Conservation (phyloP, 106 monocot genomes). For the Dendrobium officinale region DNA sequence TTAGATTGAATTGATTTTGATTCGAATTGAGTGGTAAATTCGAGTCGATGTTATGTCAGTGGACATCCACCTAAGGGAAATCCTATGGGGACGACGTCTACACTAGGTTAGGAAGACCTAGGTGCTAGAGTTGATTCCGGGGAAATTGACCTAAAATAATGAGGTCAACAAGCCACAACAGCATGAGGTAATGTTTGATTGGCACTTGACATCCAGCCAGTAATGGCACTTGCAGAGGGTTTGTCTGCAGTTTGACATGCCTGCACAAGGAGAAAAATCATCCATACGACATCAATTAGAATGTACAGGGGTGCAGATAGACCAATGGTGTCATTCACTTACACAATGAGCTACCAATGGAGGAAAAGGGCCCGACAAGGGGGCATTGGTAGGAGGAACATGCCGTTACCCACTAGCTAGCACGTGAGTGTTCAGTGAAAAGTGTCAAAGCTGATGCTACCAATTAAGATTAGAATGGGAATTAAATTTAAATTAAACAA, state of each 20-base stretch:
- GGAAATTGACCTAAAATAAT: too few species aligned
- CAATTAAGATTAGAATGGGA: background rate
- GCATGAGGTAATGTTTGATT: too few species aligned
- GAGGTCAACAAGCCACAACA: too few species aligned
- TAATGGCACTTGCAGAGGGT: constrained; percentile 75
- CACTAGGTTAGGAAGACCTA: too few species aligned
- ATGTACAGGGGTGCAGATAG: constrained; percentile 22
- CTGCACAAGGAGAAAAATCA: constrained; percentile 22
- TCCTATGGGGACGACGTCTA: too few species aligned
- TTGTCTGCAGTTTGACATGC: constrained; percentile 89
- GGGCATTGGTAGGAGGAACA: constrained; percentile 50
- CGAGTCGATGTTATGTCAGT: too few species aligned
- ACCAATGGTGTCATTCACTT: too few species aligned
- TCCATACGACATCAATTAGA: background rate
- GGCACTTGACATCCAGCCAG: constrained; percentile 82
- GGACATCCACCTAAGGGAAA: too few species aligned
- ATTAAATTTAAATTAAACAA: background rate
- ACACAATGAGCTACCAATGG: too few species aligned
- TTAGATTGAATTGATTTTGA: too few species aligned
- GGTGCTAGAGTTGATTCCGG: too few species aligned
- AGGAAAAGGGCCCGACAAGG: constrained; percentile 34
- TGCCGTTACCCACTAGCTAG: constrained; percentile 70
- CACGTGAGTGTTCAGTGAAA: constrained; percentile 83
- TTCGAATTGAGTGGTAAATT: too few species aligned
- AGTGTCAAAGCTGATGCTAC: constrained; percentile 96